A percentile compares a stretch with the other conserved stretches of the same genome.
Conservation (phyloP, 2,329 filamentous ascomycete genomes). For the Cytospora schulzeri region DNA sequence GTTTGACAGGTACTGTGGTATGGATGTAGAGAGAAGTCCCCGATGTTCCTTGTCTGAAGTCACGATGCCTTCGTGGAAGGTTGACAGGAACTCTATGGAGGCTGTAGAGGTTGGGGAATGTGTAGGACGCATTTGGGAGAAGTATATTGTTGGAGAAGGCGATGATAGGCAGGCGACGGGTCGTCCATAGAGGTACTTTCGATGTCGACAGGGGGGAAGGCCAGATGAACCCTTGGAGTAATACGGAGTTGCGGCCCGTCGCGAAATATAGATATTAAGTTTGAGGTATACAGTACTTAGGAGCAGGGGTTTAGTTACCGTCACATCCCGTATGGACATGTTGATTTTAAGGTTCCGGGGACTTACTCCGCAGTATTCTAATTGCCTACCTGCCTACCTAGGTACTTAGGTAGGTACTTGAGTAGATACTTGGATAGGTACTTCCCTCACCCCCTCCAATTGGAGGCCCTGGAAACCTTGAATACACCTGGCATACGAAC, state of each 20-base stretch:
- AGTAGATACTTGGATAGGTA: background rate
- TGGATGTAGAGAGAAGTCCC: background rate
- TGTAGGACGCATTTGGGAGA: conserved; percentile 4
- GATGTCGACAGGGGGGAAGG: conserved; percentile 16
- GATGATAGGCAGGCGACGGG: background rate
- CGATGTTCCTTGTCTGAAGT: conserved; percentile 12
- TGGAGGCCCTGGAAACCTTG: background rate
- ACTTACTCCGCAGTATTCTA: background rate
- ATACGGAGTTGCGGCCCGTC: conserved; percentile 28
- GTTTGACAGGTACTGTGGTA: too few relatives aligned
- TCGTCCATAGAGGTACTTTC: background rate
- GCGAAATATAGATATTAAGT: conserved; percentile 8
- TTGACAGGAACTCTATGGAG: background rate
- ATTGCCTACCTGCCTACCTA: too few relatives aligned
- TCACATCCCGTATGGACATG: background rate
- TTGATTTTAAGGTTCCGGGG: background rate
- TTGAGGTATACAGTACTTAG: background rate
- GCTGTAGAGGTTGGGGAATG: background rate
- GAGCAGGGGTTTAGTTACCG: background rate
- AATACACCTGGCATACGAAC: too few relatives aligned
- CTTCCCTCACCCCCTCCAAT: background rate
- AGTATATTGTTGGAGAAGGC: background rate
- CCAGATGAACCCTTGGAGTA: conserved; percentile 14
- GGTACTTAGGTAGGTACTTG: too few relatives aligned
- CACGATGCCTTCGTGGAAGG: background rate